Conservation (phyloP, 2,329 filamentous ascomycete species). For the Diaporthe australafricana region DNA sequence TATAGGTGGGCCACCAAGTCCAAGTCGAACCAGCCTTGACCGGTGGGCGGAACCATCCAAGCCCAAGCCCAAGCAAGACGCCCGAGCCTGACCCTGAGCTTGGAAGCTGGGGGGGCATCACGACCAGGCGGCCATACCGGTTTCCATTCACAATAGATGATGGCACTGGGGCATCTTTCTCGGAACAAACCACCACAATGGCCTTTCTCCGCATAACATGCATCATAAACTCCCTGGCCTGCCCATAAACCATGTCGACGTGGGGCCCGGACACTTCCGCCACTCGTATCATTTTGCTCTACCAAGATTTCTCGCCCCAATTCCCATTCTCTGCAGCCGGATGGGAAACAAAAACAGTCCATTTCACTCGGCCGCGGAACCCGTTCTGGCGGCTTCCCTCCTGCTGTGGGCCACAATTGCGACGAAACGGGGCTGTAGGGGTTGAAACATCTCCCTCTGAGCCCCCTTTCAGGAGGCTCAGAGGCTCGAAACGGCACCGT, state of each 20-base stretch:
- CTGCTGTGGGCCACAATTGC: neutral
- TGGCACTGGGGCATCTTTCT: neutral
- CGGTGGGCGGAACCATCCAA: neutral
- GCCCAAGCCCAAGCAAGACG: too few relatives aligned
- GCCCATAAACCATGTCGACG: neutral
- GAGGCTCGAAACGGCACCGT: constrained; percentile 23
- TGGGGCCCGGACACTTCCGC: constrained; percentile 12
- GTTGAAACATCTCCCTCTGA: constrained; percentile 21
- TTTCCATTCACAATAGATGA: neutral
- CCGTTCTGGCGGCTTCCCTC: constrained; percentile 2
- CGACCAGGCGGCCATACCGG: constrained; percentile 17
- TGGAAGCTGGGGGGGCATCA: neutral
- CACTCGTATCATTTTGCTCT: constrained; percentile 20
- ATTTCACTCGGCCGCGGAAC: neutral
- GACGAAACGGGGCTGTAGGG: constrained; percentile 23
- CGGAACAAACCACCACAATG: constrained; percentile 15
- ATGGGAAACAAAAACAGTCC: neutral
- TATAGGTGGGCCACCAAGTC: constrained; percentile 24
- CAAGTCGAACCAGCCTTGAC: constrained; percentile 19
- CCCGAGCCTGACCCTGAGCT: neutral
- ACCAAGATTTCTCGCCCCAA: constrained; percentile 12
- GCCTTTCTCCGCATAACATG: neutral
- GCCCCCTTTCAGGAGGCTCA: constrained; percentile 36
- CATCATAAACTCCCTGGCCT: neutral
- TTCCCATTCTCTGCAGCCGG: constrained; percentile 2